phyloP scores from a whole-genome alignment of 805 yeast genomes.

The Kuraishia capsulata region DNA sequence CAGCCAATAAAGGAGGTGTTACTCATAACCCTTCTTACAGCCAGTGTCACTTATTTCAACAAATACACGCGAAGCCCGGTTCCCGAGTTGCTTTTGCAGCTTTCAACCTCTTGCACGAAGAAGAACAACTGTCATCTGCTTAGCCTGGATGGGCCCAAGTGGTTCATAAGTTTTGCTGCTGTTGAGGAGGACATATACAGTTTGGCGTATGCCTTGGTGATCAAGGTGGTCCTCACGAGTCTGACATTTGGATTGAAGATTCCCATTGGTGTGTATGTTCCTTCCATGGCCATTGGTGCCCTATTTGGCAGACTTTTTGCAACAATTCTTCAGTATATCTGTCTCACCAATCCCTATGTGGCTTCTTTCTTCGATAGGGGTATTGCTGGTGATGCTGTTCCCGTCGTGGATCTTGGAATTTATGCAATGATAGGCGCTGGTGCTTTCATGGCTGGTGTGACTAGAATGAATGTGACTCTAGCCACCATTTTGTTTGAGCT shows the following conservation, averaged over 20 bases:
- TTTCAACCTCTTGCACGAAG: slow-evolving; percentile 40
- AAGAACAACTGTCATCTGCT: slow-evolving; percentile 15
- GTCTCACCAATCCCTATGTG: slow-evolving; percentile 14
- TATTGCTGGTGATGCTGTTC: slow-evolving; percentile 10
- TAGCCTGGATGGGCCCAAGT: slow-evolving; percentile 16
- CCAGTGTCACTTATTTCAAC: slow-evolving; percentile 36
- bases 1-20: slow-evolving; percentile 37
- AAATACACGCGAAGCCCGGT: slow-evolving; percentile 39
- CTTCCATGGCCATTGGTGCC: slow-evolving; percentile 58
- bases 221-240: slow-evolving; percentile 37
- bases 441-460: slow-evolving; percentile 48
- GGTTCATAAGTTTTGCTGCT: slow-evolving; percentile 3
- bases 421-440: slow-evolving; percentile 49
- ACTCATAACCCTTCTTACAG: slow-evolving; percentile 34
- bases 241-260: slow-evolving; percentile 49
- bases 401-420: slow-evolving; percentile 38
- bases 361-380: slow-evolving; percentile 3
- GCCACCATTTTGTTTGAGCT: slow-evolving; percentile 44
- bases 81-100: slow-evolving; percentile 36
- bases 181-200: slow-evolving; percentile 15
- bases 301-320: slow-evolving; percentile 46
- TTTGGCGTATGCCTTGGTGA: slow-evolving; percentile 29
- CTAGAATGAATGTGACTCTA: slow-evolving; percentile 44
- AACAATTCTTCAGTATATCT: slow-evolving; percentile 29
- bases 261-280: slow-evolving; percentile 56